Conservation (phyloP, 331 rosid genomes). For the Prunus yedoensis region DNA sequence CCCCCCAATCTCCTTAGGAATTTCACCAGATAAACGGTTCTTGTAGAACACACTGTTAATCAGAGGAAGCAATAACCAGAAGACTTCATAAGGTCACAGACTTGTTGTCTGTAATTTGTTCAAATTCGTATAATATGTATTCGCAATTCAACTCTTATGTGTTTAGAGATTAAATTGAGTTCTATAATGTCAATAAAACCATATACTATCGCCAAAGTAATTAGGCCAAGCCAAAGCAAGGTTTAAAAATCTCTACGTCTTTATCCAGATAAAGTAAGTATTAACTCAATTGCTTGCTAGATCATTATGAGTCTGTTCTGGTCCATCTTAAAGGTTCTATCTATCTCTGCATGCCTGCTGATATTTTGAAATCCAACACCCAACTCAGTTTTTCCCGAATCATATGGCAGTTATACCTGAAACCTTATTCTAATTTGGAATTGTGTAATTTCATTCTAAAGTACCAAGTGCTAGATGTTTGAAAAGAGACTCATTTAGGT, state of each 20-base stretch:
- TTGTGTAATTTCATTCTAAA: constrained; percentile 4
- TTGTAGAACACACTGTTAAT: constrained; percentile 59
- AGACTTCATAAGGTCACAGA: neutral
- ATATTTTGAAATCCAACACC: too few relatives aligned
- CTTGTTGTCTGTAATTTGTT: neutral
- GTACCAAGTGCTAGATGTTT: neutral
- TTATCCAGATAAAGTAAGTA: too few relatives aligned
- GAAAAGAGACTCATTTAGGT: neutral
- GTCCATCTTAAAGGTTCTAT: too few relatives aligned
- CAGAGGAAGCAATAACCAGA: constrained; percentile 21
- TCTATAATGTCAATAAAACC: neutral
- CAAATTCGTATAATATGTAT: neutral
- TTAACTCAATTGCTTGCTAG: too few relatives aligned
- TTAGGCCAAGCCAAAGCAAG: neutral
- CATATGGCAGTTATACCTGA: too few relatives aligned
- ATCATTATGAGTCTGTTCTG: too few relatives aligned
- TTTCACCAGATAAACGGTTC: constrained; percentile 65
- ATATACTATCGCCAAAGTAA: neutral
- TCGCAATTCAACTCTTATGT: neutral
- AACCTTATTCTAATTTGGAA: too few relatives aligned
- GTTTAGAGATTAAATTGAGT: neutral
- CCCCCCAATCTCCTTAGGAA: constrained; percentile 78
- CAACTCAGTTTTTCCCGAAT: too few relatives aligned
- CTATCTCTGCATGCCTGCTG: too few relatives aligned
- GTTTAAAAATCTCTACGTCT: neutral